Percentiles rank a stretch among this genome's conserved stretches.
phyloP scores from a whole-genome alignment of 208 protist species.

The Leishmania amazonensis region DNA sequence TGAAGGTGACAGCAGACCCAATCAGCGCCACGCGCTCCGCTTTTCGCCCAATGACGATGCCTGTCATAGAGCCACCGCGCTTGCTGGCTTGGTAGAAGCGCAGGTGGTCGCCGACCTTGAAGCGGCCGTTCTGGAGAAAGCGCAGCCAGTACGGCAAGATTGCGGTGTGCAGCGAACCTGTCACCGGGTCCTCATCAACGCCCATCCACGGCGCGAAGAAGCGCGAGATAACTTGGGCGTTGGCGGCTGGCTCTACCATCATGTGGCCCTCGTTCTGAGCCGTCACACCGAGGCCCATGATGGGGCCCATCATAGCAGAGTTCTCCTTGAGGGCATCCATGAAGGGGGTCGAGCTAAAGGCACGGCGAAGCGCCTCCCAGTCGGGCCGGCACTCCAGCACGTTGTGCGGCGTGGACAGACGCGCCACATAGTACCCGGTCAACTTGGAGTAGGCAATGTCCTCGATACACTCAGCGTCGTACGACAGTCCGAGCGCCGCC shows the following conservation, averaged over 20 bases:
- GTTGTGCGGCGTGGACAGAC: constrained; percentile 35
- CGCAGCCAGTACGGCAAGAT: constrained; percentile 68
- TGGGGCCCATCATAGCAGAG: constrained; percentile 26
- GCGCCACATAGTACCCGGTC: constrained; percentile 47
- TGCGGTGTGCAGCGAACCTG: constrained; percentile 46
- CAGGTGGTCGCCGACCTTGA: constrained; percentile 57
- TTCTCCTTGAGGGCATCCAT: constrained; percentile 35
- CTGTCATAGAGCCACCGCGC: constrained; percentile 48
- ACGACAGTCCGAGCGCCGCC: constrained; percentile 44
- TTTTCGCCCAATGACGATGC: constrained; percentile 65
- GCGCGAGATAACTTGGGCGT: constrained; percentile 58
- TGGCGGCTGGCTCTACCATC: constrained; percentile 25
- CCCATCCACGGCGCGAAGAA: constrained; percentile 76
- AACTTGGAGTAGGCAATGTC: constrained; percentile 41
- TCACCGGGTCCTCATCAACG: constrained; percentile 72
- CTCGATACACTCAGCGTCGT: constrained; percentile 41
- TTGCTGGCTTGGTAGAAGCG: constrained; percentile 64
- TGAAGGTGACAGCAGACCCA: constrained; percentile 60
- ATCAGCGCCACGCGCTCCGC: constrained; percentile 66
- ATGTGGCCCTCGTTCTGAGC: constrained; percentile 40
- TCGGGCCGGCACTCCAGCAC: constrained; percentile 43
- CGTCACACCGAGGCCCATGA: constrained; percentile 44
- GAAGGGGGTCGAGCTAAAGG: constrained; percentile 39
- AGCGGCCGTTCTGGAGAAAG: constrained; percentile 33
- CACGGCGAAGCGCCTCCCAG: constrained; percentile 20